Evolutionary conservation across 2,329 filamentous ascomycete species (phyloP), one percentile per base, ranked within the genome.

Genomic region (Arthroderma uncinatum): DNA sequence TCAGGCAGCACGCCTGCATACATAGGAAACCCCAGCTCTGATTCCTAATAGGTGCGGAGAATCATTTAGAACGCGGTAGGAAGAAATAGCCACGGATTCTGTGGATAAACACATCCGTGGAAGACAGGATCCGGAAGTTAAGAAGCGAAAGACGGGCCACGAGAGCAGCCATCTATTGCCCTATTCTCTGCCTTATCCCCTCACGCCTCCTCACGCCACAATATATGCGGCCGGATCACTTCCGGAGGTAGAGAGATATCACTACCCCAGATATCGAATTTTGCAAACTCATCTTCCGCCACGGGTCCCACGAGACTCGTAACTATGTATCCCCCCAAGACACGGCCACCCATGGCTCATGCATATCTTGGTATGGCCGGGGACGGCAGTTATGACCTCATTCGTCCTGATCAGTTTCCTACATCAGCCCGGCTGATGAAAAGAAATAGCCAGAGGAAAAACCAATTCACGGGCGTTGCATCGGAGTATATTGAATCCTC

Each of bases 101-200:
- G 23, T 48, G 21, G 23, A 16, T 21, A 8, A 14, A 10, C 7
- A 30, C 8, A 16, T 25, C 47, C 28, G 19, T 30, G 47, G 47
- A 34, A 50, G 47, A n/a, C n/a, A n/a, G 33, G 12, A 50, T 16
- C 47, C 47, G 47, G 47, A 50, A 50, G 25, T 30, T 50, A 50
- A 50, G 47, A 50, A 50, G 47, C 47, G 47, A 33, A 34, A 33
- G 8, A 50, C 47, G 47, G 28, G 25, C 28, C 21, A 47, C 4
- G 12, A 44, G 8, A 10, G 9, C 4, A 28, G 9, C 19, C 40
- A 14, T 47, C 14, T 44, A 44, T 23, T 47, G 9, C 8, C 4
- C 7, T 47, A 25, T 23, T 23, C 10, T 28, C 40, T 47, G 21
- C 19, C 10, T 25, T 47, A 47, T 23, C 40, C 39, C 16, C 39